These are phyloP conservation scores for Backusella australiensis DNA, from an alignment of 192 early-diverging fungal species.

Conservation along the genomic window DNA sequence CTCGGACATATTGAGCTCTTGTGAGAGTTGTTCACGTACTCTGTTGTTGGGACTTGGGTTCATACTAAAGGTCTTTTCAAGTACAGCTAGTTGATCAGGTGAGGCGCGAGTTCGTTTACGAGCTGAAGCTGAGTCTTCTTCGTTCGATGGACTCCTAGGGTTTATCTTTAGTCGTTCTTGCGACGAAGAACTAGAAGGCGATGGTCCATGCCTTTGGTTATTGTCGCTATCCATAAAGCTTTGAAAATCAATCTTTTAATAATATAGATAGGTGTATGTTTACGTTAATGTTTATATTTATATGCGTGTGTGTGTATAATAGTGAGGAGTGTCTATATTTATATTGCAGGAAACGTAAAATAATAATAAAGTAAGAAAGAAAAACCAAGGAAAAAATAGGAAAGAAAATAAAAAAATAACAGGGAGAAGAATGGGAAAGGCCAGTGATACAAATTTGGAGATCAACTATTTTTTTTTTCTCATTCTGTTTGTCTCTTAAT, in stretches of 20 bases:
- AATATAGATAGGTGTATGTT: background rate
- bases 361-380: slow-evolving; percentile 4
- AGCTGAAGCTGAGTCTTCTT: slow-evolving; percentile 8
- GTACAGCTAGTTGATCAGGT: slow-evolving; percentile 58
- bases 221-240: background rate
- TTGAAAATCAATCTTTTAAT: background rate
- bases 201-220: background rate
- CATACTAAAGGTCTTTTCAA: slow-evolving; percentile 66
- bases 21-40: slow-evolving; percentile 64
- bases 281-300: background rate
- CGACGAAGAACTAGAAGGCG: background rate
- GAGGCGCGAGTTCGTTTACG: slow-evolving; percentile 68
- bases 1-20: slow-evolving; percentile 66
- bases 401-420: background rate
- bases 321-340: background rate
- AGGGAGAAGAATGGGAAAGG: background rate
- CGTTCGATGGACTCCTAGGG: background rate
- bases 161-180: background rate
- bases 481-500: slow-evolving; percentile 12
- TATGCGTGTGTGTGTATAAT: background rate
- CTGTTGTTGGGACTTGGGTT: slow-evolving; percentile 68
- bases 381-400: slow-evolving; percentile 12
- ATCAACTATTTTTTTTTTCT: slow-evolving; percentile 6
- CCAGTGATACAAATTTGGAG: slow-evolving; percentile 8
- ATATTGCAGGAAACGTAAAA: background rate